Evolutionary conservation across 805 yeast genomes (phyloP), one percentile per base, ranked within the genome.

Genomic region (Candida sithepensis): DNA sequence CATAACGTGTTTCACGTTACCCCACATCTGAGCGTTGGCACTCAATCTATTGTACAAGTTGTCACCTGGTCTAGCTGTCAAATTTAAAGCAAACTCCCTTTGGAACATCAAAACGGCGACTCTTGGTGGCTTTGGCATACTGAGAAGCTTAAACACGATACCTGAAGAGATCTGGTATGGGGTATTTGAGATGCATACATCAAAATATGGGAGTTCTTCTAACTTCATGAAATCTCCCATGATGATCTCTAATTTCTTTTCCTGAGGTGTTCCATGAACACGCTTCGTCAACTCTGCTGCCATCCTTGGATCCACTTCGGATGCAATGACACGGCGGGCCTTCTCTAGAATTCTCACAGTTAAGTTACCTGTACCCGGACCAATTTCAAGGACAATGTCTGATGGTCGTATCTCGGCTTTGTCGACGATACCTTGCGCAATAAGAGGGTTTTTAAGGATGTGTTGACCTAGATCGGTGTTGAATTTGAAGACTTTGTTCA

Each of bases 271-370:
- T 12, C 97, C 97, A 61, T 89, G 97, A 14, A 94, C 98, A 73
- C 99, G 84, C 67, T 94, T 94, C 10, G 97, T 89, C 59, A 94
- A 75, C 68, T 94, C 99, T 0, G 98, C 98, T 2, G 98, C 99
- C 99, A 94, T 94, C 71, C 97, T 77, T n/a, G 99, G 99, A 70
- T 94, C 99, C 89, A 91, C 91, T 71, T 94, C 99, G 45, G 88
- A 94, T 0, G 98, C 99, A 42, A 88, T 79, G n/a, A 92, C 97
- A 58, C 88, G 90, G 48, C 88, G 77, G 0, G 97, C 98, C 66
- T 90, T 85, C 58, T 92, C 97, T 46, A 94, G 69, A 33, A 94
- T 94, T 52, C 95, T 77, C 33, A 92, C 96, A 0, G 99, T 94
- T 69, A 94, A 75, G 61, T 94, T 94, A 72, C 99, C 99, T 0